Percentiles rank a stretch among this genome's conserved stretches.
phyloP scores from a whole-genome alignment of 257 asterid genomes.

The Petunia secreta region DNA sequence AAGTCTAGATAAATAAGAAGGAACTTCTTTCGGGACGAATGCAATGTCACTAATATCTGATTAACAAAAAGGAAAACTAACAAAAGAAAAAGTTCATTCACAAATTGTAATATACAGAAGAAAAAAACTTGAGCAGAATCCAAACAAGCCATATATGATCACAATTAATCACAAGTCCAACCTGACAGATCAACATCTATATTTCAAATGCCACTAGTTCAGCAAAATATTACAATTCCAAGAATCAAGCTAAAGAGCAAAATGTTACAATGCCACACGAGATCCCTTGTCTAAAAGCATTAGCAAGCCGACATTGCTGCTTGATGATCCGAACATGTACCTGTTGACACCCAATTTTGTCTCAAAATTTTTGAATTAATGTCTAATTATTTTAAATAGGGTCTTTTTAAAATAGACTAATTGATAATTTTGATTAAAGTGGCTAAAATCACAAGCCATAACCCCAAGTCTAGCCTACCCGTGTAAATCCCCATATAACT shows the following conservation, averaged over 20 bases:
- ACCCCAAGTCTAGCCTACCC: no score
- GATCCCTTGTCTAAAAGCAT: constrained; percentile 8
- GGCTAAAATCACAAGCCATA: no score
- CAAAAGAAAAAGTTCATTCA: background rate
- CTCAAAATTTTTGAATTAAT: no score
- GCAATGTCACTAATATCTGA: background rate
- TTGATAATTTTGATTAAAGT: no score
- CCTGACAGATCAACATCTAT: constrained; percentile 12
- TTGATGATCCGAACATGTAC: background rate
- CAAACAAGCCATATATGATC: constrained; percentile 5
- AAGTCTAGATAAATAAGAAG: background rate
- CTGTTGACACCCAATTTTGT: no score
- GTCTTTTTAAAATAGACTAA: no score
- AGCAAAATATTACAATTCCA: background rate
- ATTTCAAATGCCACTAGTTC: constrained; percentile 8
- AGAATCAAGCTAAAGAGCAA: constrained; percentile 23
- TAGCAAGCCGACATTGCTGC: constrained; percentile 14
- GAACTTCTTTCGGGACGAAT: background rate
- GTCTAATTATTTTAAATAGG: no score
- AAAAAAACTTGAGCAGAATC: background rate
- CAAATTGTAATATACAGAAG: constrained; percentile 15
- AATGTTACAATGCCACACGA: constrained; percentile 12
- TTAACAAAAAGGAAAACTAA: background rate
- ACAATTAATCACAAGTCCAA: constrained; percentile 29
- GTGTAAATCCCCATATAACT: no score